These are phyloP conservation scores for Citrullus colocynthis DNA, from an alignment of 306 rosid species.

Conservation along the genomic window DNA sequence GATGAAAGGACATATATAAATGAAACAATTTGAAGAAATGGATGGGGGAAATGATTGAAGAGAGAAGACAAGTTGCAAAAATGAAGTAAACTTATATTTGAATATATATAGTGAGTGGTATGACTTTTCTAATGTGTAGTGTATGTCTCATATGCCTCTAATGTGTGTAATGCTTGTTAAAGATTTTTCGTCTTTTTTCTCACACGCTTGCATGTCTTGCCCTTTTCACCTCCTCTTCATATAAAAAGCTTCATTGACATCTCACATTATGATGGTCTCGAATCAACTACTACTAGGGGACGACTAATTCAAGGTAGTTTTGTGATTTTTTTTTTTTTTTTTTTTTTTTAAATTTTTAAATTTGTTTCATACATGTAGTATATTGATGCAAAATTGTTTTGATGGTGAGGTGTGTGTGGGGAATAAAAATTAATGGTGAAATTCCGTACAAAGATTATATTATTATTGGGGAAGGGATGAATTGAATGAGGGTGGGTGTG, in stretches of 20 bases:
- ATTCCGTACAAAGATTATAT: not conserved
- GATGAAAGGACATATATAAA: not conserved
- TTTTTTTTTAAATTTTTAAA: too few species aligned
- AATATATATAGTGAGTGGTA: conserved; percentile 14
- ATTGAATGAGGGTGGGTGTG: not conserved
- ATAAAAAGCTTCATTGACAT: not conserved
- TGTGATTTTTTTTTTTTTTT: too few species aligned
- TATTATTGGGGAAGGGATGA: not conserved
- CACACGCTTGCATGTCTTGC: conserved; percentile 71
- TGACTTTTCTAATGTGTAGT: not conserved
- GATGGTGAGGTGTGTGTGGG: not conserved
- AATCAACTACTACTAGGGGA: too few species aligned
- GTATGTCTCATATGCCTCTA: not conserved
- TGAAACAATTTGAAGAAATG: conserved; percentile 29
- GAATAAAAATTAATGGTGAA: not conserved
- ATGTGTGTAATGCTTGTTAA: conserved; percentile 24
- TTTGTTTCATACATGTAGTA: too few species aligned
- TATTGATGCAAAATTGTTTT: too few species aligned
- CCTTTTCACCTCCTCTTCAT: conserved; percentile 48
- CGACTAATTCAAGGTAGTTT: too few species aligned
- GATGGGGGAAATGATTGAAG: conserved; percentile 38
- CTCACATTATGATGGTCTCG: too few species aligned
- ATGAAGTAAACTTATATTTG: rapidly evolving
- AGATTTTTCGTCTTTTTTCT: conserved; percentile 31
- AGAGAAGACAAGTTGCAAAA: conserved; percentile 22